A percentile compares a stretch with the other conserved stretches of the same genome.
Conservation (phyloP, 2,329 filamentous ascomycete species). For the Lomentospora prolificans region DNA sequence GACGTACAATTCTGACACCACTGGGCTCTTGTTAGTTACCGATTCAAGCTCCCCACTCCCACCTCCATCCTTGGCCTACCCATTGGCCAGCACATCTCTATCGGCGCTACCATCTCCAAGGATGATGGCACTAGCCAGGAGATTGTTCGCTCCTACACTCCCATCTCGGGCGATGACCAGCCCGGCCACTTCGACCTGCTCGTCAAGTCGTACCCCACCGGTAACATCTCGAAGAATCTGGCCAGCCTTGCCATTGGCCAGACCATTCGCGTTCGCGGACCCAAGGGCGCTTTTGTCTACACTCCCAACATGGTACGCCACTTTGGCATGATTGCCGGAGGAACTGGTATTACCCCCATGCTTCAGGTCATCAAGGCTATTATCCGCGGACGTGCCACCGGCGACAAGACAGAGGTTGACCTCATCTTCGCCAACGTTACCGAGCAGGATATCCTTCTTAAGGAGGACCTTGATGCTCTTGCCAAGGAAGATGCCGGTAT, state of each 20-base stretch:
- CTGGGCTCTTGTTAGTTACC: conserved; percentile 52
- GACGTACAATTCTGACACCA: background rate
- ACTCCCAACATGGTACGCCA: conserved; percentile 91
- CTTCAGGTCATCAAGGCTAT: conserved; percentile 91
- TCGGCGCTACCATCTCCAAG: conserved; percentile 64
- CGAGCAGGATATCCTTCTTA: conserved; percentile 81
- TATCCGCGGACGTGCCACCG: conserved; percentile 65
- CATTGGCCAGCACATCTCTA: conserved; percentile 98
- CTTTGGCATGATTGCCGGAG: conserved; percentile 97
- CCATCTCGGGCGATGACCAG: conserved; percentile 81
- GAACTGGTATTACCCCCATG: conserved; percentile 98
- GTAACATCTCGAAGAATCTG: conserved; percentile 94
- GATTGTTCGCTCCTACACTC: conserved; percentile 85
- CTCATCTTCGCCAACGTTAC: conserved; percentile 97
- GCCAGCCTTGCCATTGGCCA: conserved; percentile 74
- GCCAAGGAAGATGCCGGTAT: conserved; percentile 69
- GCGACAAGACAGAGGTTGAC: conserved; percentile 81
- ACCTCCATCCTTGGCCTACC: conserved; percentile 85
- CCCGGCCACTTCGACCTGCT: conserved; percentile 91
- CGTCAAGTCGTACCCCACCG: conserved; percentile 95
- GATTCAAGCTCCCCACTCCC: conserved; percentile 72
- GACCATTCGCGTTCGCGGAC: conserved; percentile 81
- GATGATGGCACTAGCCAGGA: conserved; percentile 67
- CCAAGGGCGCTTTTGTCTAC: conserved; percentile 97
- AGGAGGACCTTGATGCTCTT: conserved; percentile 79